Evolutionary conservation across 1,284 basidiomycete genomes (phyloP).

Genomic region (Polyporus tsugae): DNA sequence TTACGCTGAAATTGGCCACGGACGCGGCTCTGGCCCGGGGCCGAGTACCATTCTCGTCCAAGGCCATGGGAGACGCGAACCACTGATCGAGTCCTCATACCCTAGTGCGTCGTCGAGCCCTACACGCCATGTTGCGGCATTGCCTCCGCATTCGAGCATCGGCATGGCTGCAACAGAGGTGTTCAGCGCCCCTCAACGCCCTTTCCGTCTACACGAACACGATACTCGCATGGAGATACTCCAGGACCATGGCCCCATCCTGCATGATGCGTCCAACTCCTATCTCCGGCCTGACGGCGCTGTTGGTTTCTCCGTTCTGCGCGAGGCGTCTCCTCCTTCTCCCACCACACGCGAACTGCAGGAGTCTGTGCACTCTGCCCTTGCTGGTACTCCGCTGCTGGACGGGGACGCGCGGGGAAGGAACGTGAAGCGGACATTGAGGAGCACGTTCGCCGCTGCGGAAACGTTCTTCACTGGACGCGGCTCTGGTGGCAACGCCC

Average conservation of each 20-base stretch:
- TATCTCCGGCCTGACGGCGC: slow-evolving; percentile 34
- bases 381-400: slow-evolving; percentile 43
- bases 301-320: slow-evolving; percentile 31
- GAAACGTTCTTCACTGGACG: slow-evolving; percentile 67
- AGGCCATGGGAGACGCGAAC: slow-evolving; percentile 27
- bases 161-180: slow-evolving; percentile 30
- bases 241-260: slow-evolving; percentile 25
- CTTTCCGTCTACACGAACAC: slow-evolving; percentile 25
- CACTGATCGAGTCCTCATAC: slow-evolving; percentile 30
- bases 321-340: slow-evolving; percentile 39
- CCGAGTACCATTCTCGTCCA: slow-evolving; percentile 36
- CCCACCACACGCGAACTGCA: slow-evolving; percentile 49
- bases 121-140: slow-evolving; percentile 22
- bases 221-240: slow-evolving; percentile 23
- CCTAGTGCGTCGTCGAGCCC: slow-evolving; percentile 29
- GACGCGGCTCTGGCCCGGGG: slow-evolving; percentile 55
- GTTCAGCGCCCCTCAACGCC: slow-evolving; percentile 24
- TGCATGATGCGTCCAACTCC: slow-evolving; percentile 38
- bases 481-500: slow-evolving; percentile 32
- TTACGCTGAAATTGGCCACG: slow-evolving; percentile 81
- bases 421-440: slow-evolving; percentile 67
- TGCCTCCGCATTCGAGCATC: slow-evolving; percentile 22
- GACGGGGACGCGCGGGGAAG: slow-evolving; percentile 56
- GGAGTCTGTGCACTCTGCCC: slow-evolving; percentile 51
- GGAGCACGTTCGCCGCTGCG: slow-evolving; percentile 71